A percentile compares a stretch with the other conserved stretches of the same genome.
Evolutionary conservation across 1,139 yeast species (phyloP).

Genomic region (Hyphopichia burtonii): DNA sequence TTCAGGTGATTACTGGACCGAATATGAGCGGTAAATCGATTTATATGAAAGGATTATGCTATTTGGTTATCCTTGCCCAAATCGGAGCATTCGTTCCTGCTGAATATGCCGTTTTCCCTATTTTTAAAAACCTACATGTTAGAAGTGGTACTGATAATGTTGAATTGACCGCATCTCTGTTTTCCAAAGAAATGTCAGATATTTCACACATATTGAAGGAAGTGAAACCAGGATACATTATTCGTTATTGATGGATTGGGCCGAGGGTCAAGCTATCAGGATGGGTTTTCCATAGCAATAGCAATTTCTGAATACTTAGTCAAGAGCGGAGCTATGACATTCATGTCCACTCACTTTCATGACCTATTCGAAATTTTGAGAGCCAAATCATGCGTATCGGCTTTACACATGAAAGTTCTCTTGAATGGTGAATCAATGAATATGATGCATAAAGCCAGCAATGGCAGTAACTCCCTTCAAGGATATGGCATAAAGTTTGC

Average conservation of each 20-base stretch:
- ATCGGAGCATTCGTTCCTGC: constrained; percentile 54
- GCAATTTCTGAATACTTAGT: constrained; percentile 34
- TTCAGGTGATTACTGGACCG: constrained; percentile 46
- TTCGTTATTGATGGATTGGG: constrained; percentile 53
- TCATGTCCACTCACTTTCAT: constrained; percentile 39
- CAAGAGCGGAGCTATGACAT: constrained; percentile 21
- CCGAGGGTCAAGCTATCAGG: constrained; percentile 43
- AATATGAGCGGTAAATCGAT: constrained; percentile 59
- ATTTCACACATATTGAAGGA: constrained; percentile 39
- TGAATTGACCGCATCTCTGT: constrained; percentile 44
- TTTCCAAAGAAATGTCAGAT: constrained; percentile 50
- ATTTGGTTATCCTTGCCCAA: constrained; percentile 47
- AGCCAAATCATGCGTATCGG: constrained; percentile 24
- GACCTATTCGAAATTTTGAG: constrained; percentile 31
- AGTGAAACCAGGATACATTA: constrained; percentile 30
- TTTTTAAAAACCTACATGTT: constrained; percentile 41
- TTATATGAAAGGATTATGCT: constrained; percentile 46
- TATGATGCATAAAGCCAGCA: constrained; percentile 24
- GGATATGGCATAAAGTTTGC: constrained; percentile 29
- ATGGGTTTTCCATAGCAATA: constrained; percentile 39
- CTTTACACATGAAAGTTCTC: constrained; percentile 24
- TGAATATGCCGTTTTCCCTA: constrained; percentile 35
- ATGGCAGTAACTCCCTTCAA: constrained; percentile 15
- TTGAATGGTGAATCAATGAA: constrained; percentile 15
- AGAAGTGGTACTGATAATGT: constrained; percentile 44